Percentiles rank a stretch among this genome's conserved stretches.
Conservation (phyloP, 805 yeast genomes). For the Allodekkera sacchari region DNA sequence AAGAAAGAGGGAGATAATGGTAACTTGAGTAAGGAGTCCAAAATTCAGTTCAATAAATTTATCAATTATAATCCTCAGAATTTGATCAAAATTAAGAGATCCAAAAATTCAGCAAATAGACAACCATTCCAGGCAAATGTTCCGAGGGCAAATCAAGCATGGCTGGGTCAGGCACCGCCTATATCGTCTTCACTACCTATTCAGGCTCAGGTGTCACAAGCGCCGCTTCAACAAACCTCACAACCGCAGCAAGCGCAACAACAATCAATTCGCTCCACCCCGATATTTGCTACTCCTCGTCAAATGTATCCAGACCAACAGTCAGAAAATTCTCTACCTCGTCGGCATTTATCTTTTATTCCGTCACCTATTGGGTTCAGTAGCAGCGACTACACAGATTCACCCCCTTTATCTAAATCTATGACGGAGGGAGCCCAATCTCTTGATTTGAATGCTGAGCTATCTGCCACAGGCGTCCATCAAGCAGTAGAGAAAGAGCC, state of each 20-base stretch:
- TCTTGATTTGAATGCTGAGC: constrained; percentile 2
- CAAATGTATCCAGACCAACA: no score
- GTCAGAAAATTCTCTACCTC: no score
- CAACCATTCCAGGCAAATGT: no score
- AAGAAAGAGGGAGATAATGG: constrained; percentile 21
- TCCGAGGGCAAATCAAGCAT: no score
- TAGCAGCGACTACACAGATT: constrained; percentile 6
- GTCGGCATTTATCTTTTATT: constrained; percentile 8
- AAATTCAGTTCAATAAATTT: constrained; percentile 21
- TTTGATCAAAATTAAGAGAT: neutral
- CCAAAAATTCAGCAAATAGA: no score
- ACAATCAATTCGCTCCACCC: neutral
- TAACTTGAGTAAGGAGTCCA: constrained; percentile 18
- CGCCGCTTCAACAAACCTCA: constrained; percentile 2
- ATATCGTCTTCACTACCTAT: no score
- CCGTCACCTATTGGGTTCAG: constrained; percentile 27
- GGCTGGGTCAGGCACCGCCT: no score
- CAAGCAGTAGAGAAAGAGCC: constrained; percentile 3
- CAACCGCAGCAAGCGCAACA: constrained; percentile 2
- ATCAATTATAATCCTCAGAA: constrained; percentile 18
- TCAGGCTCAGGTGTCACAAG: neutral
- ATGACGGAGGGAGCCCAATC: no score
- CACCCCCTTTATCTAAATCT: no score
- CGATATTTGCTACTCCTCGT: no score
- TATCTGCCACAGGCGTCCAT: neutral